Evolutionary conservation across 1,284 basidiomycete genomes (phyloP).

Genomic region (Volvariella volvacea): DNA sequence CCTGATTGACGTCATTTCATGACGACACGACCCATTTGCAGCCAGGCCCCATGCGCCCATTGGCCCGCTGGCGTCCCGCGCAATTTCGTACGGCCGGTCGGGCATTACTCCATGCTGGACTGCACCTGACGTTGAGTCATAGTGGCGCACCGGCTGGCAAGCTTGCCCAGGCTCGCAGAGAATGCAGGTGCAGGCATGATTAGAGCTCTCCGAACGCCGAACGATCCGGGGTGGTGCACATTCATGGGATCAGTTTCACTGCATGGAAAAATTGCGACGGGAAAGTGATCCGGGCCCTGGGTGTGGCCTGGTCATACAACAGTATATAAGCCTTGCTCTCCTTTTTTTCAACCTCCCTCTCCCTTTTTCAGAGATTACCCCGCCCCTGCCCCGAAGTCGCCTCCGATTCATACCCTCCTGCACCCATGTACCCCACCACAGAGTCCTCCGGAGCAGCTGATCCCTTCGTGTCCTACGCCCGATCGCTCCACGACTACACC

Average conservation of each 20-base stretch:
- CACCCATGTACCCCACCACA: background rate
- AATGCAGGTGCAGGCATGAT: too few species aligned
- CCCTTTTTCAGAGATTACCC: slow-evolving; percentile 14
- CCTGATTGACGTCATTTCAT: too few species aligned
- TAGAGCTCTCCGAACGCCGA: too few species aligned
- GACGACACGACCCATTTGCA: too few species aligned
- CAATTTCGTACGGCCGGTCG: too few species aligned
- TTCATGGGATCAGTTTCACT: slow-evolving; percentile 4
- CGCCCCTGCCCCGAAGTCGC: slow-evolving; percentile 3
- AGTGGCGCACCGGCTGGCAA: too few species aligned
- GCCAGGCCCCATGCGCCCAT: too few species aligned
- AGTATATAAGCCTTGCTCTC: slow-evolving; percentile 12
- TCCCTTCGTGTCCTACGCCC: slow-evolving; percentile 49
- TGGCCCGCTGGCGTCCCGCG: too few species aligned
- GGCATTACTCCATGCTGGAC: too few species aligned
- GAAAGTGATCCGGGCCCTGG: slow-evolving; percentile 19
- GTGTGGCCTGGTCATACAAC: slow-evolving; percentile 10
- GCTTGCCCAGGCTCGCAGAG: too few species aligned
- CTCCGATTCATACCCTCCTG: slow-evolving; percentile 9
- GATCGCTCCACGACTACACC: slow-evolving; percentile 61
- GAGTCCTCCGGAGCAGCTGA: slow-evolving; percentile 19
- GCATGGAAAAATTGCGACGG: slow-evolving; percentile 10
- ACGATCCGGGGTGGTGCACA: too few species aligned
- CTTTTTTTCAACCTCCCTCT: slow-evolving; percentile 12
- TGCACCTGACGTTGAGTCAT: too few species aligned